Percentiles rank a stretch among this genome's conserved stretches.
Evolutionary conservation across 1,139 yeast species (phyloP).

Genomic region (Petasospora fabianii): DNA sequence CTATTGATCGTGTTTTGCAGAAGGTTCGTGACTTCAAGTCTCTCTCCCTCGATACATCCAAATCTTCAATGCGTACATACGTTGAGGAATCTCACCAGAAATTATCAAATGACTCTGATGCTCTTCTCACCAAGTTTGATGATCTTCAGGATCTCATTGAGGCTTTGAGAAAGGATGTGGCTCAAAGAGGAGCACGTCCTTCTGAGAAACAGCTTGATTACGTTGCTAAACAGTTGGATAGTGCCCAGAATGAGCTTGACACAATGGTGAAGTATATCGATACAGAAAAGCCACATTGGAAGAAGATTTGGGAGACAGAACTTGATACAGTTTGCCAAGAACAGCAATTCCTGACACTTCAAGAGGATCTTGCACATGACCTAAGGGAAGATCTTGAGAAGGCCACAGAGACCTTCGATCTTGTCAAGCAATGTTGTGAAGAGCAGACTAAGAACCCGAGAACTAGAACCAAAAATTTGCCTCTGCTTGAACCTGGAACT

Average conservation of each 20-base stretch:
- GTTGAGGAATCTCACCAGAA: conserved; percentile 75
- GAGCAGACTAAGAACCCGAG: conserved; percentile 61
- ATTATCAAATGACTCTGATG: conserved; percentile 74
- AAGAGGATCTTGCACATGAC: conserved; percentile 80
- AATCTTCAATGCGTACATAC: conserved; percentile 54
- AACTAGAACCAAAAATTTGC: conserved; percentile 34
- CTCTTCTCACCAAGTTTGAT: conserved; percentile 74
- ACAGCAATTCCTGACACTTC: conserved; percentile 86
- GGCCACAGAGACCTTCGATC: conserved; percentile 74
- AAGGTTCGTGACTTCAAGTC: conserved; percentile 49
- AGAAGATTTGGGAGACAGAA: conserved; percentile 88
- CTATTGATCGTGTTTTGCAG: conserved; percentile 42
- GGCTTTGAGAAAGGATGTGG: conserved; percentile 86
- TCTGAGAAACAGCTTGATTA: conserved; percentile 66
- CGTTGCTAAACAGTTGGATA: conserved; percentile 60
- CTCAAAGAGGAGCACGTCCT: conserved; percentile 85
- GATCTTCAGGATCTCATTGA: conserved; percentile 92
- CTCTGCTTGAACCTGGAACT: conserved; percentile 67
- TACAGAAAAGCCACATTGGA: conserved; percentile 81
- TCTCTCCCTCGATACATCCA: conserved; percentile 30
- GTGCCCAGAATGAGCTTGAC: conserved; percentile 51
- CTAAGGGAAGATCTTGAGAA: conserved; percentile 75
- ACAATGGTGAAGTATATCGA: conserved; percentile 59
- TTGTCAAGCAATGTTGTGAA: conserved; percentile 78
- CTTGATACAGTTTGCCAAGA: conserved; percentile 89